These are phyloP conservation scores for Pseudozyma tsukubaensis DNA, from an alignment of 1,284 basidiomycete genomes.

Conservation along the genomic window DNA sequence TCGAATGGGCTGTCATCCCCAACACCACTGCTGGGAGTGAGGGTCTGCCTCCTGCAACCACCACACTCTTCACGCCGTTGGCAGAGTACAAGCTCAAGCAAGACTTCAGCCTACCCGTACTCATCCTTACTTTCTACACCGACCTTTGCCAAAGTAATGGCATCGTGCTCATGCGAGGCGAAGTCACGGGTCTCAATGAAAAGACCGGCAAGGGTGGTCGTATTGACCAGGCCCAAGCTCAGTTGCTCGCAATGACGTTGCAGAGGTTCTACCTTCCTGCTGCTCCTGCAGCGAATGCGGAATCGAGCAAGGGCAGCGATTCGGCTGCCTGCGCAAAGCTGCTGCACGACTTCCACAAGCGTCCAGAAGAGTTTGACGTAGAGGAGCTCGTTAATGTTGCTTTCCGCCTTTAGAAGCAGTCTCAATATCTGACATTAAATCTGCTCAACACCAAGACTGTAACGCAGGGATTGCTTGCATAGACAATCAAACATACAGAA, in stretches of 20 bases:
- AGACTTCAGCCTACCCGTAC: slow-evolving; percentile 88
- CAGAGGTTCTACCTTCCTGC: slow-evolving; percentile 65
- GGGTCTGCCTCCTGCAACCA: slow-evolving; percentile 34
- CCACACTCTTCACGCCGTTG: slow-evolving; percentile 86
- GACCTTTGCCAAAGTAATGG: slow-evolving; percentile 85
- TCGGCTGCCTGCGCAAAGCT: slow-evolving; percentile 48
- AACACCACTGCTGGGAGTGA: slow-evolving; percentile 10
- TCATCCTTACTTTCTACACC: slow-evolving; percentile 91
- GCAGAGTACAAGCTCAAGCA: slow-evolving; percentile 91
- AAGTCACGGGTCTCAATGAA: slow-evolving; percentile 77
- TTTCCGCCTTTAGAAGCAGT: slow-evolving; percentile 27
- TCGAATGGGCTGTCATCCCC: slow-evolving; percentile 64
- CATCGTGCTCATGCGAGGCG: slow-evolving; percentile 87
- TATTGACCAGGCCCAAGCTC: slow-evolving; percentile 60
- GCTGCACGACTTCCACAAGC: slow-evolving; percentile 57
- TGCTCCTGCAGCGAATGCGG: slow-evolving; percentile 5
- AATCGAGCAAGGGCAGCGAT: slow-evolving; percentile 17
- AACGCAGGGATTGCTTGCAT: neutral
- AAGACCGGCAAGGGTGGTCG: slow-evolving; percentile 72
- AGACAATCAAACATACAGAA: neutral
- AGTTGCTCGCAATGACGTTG: slow-evolving; percentile 59
- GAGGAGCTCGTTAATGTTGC: slow-evolving; percentile 57
- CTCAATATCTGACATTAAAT: no score
- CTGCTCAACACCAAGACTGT: no score
- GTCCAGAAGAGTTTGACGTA: slow-evolving; percentile 56